A percentile compares a stretch with the other conserved stretches of the same genome.
phyloP scores from a whole-genome alignment of 176 grass and related monocot genomes.

The Melocanna baccifera region DNA sequence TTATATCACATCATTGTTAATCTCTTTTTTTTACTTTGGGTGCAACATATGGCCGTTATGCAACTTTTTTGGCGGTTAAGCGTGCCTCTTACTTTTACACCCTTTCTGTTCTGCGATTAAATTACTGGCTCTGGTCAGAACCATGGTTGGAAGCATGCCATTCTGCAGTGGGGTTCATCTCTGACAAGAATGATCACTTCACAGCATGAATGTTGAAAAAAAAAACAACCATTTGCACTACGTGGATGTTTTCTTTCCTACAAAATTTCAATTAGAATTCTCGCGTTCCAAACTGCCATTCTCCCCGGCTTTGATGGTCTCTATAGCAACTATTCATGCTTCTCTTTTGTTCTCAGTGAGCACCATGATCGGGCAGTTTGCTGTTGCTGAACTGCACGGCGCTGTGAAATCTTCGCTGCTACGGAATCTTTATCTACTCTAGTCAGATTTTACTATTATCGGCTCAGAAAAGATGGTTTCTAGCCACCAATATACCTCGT shows the following conservation, averaged over 20 bases:
- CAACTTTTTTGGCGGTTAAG: slow-evolving; percentile 24
- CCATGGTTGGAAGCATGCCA: not conserved
- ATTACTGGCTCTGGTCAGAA: not conserved
- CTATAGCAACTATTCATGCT: no score
- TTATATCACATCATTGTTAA: no score
- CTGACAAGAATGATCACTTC: not conserved
- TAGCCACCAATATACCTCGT: no score
- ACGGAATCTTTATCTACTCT: no score
- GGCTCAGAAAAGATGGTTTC: no score
- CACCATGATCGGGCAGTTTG: no score
- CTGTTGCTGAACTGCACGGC: no score
- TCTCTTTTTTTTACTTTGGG: slow-evolving; percentile 36
- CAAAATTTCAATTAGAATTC: not conserved
- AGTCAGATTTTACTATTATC: no score
- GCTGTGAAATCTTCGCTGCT: no score
- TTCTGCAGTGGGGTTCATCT: not conserved
- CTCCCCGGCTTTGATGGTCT: not conserved
- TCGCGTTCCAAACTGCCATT: not conserved
- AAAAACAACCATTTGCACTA: not conserved
- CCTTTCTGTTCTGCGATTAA: not conserved
- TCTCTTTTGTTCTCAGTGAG: no score
- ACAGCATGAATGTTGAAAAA: not conserved
- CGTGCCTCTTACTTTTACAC: not conserved
- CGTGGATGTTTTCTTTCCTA: not conserved
- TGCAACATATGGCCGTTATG: slow-evolving; percentile 18